Conservation (phyloP, 1,284 basidiomycete species). For the Ganoderma boninense region DNA sequence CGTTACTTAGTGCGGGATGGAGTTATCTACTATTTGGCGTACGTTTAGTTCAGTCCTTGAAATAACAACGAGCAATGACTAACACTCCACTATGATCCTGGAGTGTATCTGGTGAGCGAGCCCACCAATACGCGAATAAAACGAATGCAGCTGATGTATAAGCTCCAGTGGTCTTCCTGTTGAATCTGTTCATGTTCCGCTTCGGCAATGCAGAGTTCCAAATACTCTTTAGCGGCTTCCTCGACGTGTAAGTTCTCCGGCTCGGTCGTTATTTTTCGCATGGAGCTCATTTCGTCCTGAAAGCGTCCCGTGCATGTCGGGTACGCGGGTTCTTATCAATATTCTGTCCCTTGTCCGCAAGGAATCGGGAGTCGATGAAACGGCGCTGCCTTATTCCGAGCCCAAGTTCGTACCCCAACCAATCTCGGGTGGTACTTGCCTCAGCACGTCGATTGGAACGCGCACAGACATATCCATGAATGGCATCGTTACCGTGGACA, state of each 20-base stretch:
- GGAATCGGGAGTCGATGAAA: not conserved
- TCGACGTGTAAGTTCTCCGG: constrained; percentile 11
- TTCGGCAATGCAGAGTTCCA: constrained; percentile 4
- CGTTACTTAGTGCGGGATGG: not conserved
- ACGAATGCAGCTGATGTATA: not conserved
- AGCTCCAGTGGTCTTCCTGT: constrained; percentile 9
- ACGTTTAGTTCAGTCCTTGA: not conserved
- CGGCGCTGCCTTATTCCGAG: constrained; percentile 1
- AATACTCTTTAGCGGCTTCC: constrained; percentile 14
- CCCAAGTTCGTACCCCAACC: not conserved
- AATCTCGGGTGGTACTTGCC: not conserved
- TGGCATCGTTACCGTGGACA: not conserved
- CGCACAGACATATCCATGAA: not conserved
- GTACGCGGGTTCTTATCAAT: constrained; percentile 17
- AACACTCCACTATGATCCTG: not conserved
- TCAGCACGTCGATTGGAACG: not conserved
- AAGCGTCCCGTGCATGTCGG: constrained; percentile 20
- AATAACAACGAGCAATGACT: not conserved
- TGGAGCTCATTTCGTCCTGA: not conserved
- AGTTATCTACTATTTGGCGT: constrained; percentile 5
- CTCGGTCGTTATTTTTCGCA: not conserved
- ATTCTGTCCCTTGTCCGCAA: constrained; percentile 16
- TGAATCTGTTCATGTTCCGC: constrained; percentile 19
- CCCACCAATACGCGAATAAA: not conserved
- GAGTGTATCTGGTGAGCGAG: not conserved